phyloP scores from a whole-genome alignment of 2,329 filamentous ascomycete species.

The Calonectria henricotiae region DNA sequence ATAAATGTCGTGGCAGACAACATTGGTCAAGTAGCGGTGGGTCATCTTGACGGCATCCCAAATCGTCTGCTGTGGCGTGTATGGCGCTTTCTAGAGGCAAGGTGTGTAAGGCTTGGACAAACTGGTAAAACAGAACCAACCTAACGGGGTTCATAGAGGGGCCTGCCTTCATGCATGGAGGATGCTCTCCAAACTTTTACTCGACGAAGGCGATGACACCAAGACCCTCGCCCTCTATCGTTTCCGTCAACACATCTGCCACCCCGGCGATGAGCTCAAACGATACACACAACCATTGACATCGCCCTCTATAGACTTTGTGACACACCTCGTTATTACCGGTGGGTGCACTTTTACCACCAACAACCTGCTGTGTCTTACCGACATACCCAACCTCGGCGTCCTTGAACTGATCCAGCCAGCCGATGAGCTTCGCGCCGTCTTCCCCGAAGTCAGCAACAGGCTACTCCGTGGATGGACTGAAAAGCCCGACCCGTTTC shows the following conservation, averaged over 20 bases:
- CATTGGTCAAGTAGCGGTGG: slow-evolving; percentile 55
- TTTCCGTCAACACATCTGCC: slow-evolving; percentile 61
- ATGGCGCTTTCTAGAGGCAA: slow-evolving; percentile 61
- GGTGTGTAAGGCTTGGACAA: slow-evolving; percentile 48
- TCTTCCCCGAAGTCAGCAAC: slow-evolving; percentile 63
- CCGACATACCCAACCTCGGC: slow-evolving; percentile 65
- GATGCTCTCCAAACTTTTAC: slow-evolving; percentile 57
- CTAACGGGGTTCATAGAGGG: slow-evolving; percentile 49
- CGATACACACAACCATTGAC: slow-evolving; percentile 60
- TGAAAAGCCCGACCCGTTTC: slow-evolving; percentile 62
- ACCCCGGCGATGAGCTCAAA: slow-evolving; percentile 55
- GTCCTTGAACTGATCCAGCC: slow-evolving; percentile 66
- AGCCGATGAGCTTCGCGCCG: slow-evolving; percentile 47
- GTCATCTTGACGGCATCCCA: slow-evolving; percentile 58
- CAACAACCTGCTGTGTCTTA: slow-evolving; percentile 61
- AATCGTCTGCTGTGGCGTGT: slow-evolving; percentile 57
- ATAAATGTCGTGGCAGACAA: slow-evolving; percentile 59
- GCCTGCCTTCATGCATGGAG: slow-evolving; percentile 62
- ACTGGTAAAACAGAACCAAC: slow-evolving; percentile 21
- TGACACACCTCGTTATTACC: slow-evolving; percentile 62
- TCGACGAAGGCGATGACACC: slow-evolving; percentile 55
- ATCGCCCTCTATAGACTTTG: slow-evolving; percentile 59
- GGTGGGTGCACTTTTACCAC: slow-evolving; percentile 57
- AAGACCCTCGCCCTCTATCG: slow-evolving; percentile 59
- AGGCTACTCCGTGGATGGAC: slow-evolving; percentile 66